Conservation (phyloP, 2,329 filamentous ascomycete species). For the Sclerotinia borealis region DNA sequence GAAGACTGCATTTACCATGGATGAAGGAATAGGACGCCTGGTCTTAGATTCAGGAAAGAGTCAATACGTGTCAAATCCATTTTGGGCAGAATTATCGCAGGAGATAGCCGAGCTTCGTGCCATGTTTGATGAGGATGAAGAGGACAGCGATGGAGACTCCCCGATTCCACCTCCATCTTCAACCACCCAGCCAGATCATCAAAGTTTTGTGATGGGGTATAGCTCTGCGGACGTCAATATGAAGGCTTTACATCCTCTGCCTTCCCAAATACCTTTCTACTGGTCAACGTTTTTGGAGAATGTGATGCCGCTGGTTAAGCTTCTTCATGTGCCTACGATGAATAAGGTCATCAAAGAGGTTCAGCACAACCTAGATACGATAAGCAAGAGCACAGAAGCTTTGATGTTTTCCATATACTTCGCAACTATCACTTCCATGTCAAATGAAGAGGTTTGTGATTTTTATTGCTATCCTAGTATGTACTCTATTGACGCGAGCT, state of each 20-base stretch:
- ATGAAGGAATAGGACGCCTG: slow-evolving; percentile 49
- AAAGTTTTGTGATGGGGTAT: slow-evolving; percentile 68
- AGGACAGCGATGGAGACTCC: slow-evolving; percentile 25
- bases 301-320: slow-evolving; percentile 66
- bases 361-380: slow-evolving; percentile 50
- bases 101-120: slow-evolving; percentile 30
- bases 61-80: slow-evolving; percentile 69
- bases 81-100: slow-evolving; percentile 69
- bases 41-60: slow-evolving; percentile 64
- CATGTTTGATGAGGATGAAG: slow-evolving; percentile 28
- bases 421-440: slow-evolving; percentile 41
- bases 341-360: slow-evolving; percentile 56
- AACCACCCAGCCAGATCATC: slow-evolving; percentile 58
- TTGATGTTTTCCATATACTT: slow-evolving; percentile 54
- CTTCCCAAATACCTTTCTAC: slow-evolving; percentile 58
- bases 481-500: slow-evolving; percentile 12
- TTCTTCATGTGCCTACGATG: slow-evolving; percentile 64
- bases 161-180: slow-evolving; percentile 37
- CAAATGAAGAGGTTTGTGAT: slow-evolving; percentile 27
- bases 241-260: slow-evolving; percentile 55
- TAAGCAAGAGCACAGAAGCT: slow-evolving; percentile 41
- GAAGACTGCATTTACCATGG: slow-evolving; percentile 36
- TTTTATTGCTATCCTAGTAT: not conserved
- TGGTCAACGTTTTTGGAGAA: slow-evolving; percentile 70
- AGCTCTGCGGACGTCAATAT: slow-evolving; percentile 65